These are phyloP conservation scores for Metarhizium guizhouense DNA, from an alignment of 2,329 filamentous ascomycete genomes.

Conservation along the genomic window DNA sequence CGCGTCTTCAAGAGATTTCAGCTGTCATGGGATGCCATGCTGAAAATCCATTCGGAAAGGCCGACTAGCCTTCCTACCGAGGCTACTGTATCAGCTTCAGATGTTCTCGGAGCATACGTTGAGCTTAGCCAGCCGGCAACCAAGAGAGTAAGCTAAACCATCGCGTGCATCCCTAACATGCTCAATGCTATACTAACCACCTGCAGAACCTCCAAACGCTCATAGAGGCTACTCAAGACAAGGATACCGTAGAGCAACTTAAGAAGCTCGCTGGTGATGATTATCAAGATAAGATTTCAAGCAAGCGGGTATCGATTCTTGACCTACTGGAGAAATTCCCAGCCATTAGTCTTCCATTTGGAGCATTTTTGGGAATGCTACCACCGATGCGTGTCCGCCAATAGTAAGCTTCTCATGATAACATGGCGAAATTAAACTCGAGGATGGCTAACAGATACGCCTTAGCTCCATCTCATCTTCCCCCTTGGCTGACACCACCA, in stretches of 20 bases:
- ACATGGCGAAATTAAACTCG: not conserved
- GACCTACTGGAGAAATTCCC: conserved; percentile 61
- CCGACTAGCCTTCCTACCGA: conserved; percentile 46
- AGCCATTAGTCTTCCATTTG: conserved; percentile 51
- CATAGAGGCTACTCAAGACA: conserved; percentile 38
- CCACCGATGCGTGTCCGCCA: conserved; percentile 71
- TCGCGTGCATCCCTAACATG: not conserved
- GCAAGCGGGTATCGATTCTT: conserved; percentile 55
- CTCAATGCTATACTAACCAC: conserved; percentile 6
- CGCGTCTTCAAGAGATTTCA: conserved; percentile 57
- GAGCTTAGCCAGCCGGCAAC: conserved; percentile 67
- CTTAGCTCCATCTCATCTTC: conserved; percentile 63
- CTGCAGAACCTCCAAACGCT: conserved; percentile 30
- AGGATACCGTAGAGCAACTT: conserved; percentile 33
- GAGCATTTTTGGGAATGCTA: conserved; percentile 60
- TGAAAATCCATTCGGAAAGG: conserved; percentile 48
- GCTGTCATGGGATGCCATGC: conserved; percentile 58
- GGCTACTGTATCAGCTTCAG: conserved; percentile 48
- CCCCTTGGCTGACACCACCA: conserved; percentile 47
- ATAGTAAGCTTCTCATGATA: conserved; percentile 34
- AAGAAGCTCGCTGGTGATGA: conserved; percentile 34
- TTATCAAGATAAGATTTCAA: conserved; percentile 38
- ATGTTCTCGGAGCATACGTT: conserved; percentile 60
- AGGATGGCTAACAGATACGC: conserved; percentile 1
- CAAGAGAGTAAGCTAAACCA: conserved; percentile 40